phyloP scores from a whole-genome alignment of 2,329 filamentous ascomycete species.

The Aspergillus alliaceus region DNA sequence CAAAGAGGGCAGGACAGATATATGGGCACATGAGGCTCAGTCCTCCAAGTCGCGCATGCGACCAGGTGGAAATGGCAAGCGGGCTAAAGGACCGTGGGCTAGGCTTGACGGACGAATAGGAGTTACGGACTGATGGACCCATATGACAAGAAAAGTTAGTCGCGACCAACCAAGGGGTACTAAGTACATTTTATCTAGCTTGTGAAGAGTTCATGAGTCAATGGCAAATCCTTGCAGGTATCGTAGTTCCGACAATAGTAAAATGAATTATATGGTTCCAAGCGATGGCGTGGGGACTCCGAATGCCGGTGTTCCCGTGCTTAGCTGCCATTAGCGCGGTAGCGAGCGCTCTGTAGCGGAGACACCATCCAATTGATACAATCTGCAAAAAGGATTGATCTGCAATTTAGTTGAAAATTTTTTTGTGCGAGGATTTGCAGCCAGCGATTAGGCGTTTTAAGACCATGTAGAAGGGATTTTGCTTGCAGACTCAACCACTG shows the following conservation, averaged over 20 bases:
- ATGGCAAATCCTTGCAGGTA: background rate
- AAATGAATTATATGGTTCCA: background rate
- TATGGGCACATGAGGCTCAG: slow-evolving; percentile 29
- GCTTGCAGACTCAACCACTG: background rate
- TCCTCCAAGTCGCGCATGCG: slow-evolving; percentile 20
- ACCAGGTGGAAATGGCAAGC: slow-evolving; percentile 21
- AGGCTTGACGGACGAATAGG: slow-evolving; percentile 37
- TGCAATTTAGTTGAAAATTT: slow-evolving; percentile 3
- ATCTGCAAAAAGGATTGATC: slow-evolving; percentile 8
- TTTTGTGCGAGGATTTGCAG: slow-evolving; percentile 3
- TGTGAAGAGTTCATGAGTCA: background rate
- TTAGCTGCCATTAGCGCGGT: slow-evolving; percentile 7
- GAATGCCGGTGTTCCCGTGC: slow-evolving; percentile 9
- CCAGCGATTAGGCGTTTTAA: background rate
- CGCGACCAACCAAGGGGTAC: background rate
- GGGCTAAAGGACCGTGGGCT: slow-evolving; percentile 37
- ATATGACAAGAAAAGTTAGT: background rate
- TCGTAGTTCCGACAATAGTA: background rate
- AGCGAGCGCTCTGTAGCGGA: slow-evolving; percentile 7
- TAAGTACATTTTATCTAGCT: background rate
- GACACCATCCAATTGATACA: slow-evolving; percentile 3
- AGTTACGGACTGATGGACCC: slow-evolving; percentile 12
- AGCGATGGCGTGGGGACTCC: slow-evolving; percentile 5
- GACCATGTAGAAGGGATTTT: background rate
- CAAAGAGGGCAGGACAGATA: slow-evolving; percentile 15